Percentiles rank a stretch among this genome's conserved stretches.
Conservation (phyloP, 768 basidiomycete species). For the Mrakia blollopis region DNA sequence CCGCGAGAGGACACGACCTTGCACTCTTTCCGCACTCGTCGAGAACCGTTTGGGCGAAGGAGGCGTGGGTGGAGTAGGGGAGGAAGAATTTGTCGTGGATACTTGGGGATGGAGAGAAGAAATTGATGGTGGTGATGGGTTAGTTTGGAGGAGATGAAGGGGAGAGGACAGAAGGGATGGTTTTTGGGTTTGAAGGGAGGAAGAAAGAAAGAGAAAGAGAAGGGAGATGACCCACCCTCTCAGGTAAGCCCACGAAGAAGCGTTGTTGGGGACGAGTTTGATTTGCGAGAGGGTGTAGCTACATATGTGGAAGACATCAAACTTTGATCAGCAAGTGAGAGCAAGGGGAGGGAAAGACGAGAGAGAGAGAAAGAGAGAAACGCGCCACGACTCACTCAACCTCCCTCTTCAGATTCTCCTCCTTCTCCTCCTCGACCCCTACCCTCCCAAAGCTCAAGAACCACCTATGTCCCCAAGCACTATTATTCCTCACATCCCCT, state of each 20-base stretch:
- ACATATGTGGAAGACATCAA: neutral
- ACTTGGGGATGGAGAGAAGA: neutral
- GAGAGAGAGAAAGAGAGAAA: neutral
- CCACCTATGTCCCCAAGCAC: conserved; percentile 92
- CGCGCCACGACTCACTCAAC: conserved; percentile 58
- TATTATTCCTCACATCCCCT: conserved; percentile 86
- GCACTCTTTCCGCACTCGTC: conserved; percentile 1
- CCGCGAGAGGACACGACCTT: conserved; percentile 63
- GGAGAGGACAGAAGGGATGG: neutral
- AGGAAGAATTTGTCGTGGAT: conserved; percentile 20
- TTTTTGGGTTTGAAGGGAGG: neutral
- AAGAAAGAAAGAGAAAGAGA: neutral
- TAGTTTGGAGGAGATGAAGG: neutral
- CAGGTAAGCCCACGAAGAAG: conserved; percentile 95
- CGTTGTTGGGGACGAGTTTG: conserved; percentile 81
- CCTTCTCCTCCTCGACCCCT: conserved; percentile 55
- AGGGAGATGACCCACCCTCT: conserved; percentile 52
- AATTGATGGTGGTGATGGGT: neutral
- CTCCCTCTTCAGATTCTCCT: conserved; percentile 57
- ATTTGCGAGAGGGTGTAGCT: conserved; percentile 82
- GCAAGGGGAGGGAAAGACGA: neutral
- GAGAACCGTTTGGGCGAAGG: conserved; percentile 12
- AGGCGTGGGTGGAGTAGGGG: neutral
- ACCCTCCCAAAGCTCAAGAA: conserved; percentile 61
- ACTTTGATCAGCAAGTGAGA: neutral